Evolutionary conservation across 2,329 filamentous ascomycete species (phyloP), one percentile per base, ranked within the genome.

Genomic region (Lachnum nothofagi): DNA sequence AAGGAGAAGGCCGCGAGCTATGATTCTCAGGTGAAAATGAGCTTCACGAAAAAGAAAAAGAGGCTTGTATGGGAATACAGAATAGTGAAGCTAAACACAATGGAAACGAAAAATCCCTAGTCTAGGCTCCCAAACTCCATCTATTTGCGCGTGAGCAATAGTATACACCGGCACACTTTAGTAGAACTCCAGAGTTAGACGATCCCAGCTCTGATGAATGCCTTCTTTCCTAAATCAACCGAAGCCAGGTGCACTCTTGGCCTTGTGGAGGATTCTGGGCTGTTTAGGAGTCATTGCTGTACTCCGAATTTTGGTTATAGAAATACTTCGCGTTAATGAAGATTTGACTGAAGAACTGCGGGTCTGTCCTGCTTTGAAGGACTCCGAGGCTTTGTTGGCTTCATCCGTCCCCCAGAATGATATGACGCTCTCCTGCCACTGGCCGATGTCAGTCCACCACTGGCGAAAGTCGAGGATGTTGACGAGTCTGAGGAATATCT

Each of bases 321-420:
- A 29, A 6, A n/a, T n/a, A n/a, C n/a, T n/a, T n/a, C n/a, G n/a
- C n/a, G n/a, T 12, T 29, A 6, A 12, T 29, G 7, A 12, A 29
- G 25, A 14, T 16, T 16, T 34, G 31, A 34, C 7, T 8, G n/a
- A 34, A 14, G 31, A 34, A 14, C 31, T 34, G n/a, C 9, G 31
- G n/a, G 31, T 34, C 9, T 16, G 7, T 14, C 31, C 8, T 9
- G n/a, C 5, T 38, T n/a, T 31, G 20, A 49, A 49, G 16, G 40
- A 10, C 17, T 38, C 41, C 2, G 45, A 19, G 6, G 49, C 17
- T 10, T 16, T 35, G 34, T 53, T 50, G n/a, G 46, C 43, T 25
- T 20, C 33, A 25, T 53, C 51, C 2, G 16, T 39, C 4, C 12
- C 25, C 51, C 51, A 53, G 8, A 33, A 42, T 5, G 27, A 44